phyloP scores from a whole-genome alignment of 163 green algal genomes.

The Prototheca stagnorum region DNA sequence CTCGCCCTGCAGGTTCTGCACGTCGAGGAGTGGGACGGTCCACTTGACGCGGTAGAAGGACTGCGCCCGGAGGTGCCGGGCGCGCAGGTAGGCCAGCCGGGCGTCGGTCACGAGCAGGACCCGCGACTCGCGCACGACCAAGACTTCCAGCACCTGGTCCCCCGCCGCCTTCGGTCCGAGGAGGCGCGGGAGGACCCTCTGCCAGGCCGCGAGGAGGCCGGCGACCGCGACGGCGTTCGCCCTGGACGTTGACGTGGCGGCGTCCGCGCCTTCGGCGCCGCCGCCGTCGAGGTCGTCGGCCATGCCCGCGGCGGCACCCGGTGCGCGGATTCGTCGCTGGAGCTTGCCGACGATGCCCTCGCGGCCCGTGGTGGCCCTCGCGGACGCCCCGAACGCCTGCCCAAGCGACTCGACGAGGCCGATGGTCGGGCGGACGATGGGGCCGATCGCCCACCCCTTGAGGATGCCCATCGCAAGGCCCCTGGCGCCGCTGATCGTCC shows the following conservation, averaged over 20 bases:
- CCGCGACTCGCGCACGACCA: conserved; percentile 33
- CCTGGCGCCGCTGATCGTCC: conserved; percentile 11
- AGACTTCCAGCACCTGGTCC: conserved; percentile 39
- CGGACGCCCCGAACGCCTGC: conserved; percentile 43
- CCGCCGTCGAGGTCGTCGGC: conserved; percentile 5
- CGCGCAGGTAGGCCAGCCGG: conserved; percentile 50
- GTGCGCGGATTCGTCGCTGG: conserved; percentile 40
- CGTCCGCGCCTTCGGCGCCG: conserved; percentile 6
- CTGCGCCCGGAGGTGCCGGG: conserved; percentile 10
- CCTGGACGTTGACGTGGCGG: no score
- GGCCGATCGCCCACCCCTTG: conserved; percentile 42
- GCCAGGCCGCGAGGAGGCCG: conserved; percentile 31
- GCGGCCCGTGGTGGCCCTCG: conserved; percentile 51
- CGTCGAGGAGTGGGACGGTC: conserved; percentile 20
- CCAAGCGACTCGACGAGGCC: conserved; percentile 37
- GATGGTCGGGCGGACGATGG: conserved; percentile 36
- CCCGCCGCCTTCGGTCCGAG: conserved; percentile 26
- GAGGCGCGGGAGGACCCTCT: conserved; percentile 30
- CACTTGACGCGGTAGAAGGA: conserved; percentile 31
- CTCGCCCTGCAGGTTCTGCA: conserved; percentile 26
- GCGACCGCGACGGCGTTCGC: conserved; percentile 1
- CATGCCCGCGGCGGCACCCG: conserved; percentile 27
- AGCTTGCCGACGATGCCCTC: conserved; percentile 55
- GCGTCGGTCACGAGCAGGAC: conserved; percentile 50
- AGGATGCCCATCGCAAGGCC: conserved; percentile 32